Evolutionary conservation across 2,329 filamentous ascomycete genomes (phyloP), one percentile per base, ranked within the genome.

Genomic region (Podosphaera fusca): DNA sequence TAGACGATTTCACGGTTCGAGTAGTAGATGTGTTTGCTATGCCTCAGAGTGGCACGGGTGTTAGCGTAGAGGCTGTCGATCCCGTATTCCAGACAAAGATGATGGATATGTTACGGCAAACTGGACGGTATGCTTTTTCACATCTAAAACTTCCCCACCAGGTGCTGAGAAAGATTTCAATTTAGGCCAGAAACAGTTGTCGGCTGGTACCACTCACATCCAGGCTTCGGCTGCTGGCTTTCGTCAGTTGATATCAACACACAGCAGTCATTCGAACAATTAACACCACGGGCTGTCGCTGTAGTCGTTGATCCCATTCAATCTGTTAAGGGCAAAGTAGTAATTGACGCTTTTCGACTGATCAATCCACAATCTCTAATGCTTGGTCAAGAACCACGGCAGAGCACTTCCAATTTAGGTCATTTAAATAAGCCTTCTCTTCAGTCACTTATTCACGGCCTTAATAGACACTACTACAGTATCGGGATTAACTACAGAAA

Each of bases 341-440:
- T 98, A 65, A 98, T 98, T 64, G 92, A 98, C 69, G 92, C 92
- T 57, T 98, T 98, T 80, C 87, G 92, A 63, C 81, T 96, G 57
- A 98, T 98, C 73, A 95, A 95, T 74, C 89, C 92, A 12, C 92
- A 98, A 72, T 89, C 89, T 12, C 78, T 98, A 61, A 95, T 98
- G 81, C 87, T 96, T 71, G 92, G 92, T 2, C 92, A 98, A 70
- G 92, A 98, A 70, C 92, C 92, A 9, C 84, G 92, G 58, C 92
- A 98, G 71, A 96, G 89, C 66, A 98, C 92, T 45, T 95, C 89
- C 63, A 98, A 98, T 74, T 73, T 98, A 67, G 92, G 94, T 33
- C 92, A 98, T 70, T 79, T 98, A 63, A 96, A 98, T 76, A 98
- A 98, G 74, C 94, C 92, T 33, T 95, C 89, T n/a, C 98, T 98